Base-by-base conservation (phyloP, 2,329 filamentous ascomycete species). In the Talaromyces sp. region DNA sequence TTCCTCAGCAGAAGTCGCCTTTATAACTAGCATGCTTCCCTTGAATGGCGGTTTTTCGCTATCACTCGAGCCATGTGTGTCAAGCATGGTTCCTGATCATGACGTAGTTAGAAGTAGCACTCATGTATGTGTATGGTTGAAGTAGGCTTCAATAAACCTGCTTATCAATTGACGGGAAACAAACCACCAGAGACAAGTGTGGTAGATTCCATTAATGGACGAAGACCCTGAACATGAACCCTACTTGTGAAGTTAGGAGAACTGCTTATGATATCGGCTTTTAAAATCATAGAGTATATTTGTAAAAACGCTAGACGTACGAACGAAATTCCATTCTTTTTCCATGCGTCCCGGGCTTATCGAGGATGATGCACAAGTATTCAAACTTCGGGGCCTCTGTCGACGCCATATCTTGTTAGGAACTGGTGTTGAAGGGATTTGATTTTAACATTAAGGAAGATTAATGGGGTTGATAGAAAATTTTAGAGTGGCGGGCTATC, bases 321-420 rank as follows among this genome's bases (percentile, higher is more conserved):
- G 65, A 64, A 41, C 67, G 65, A 43, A 69, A 70, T 65, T 85
- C 82, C 27, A 89, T 74, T 58, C 88, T 80, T 79, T 88, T 88
- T 64, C 80, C 80, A 61, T 81, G 75, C 21, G 74, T 78, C 46
- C 82, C 85, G 1, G 85, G 81, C 72, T 85, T 83, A 73, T 91
- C 88, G 12, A 86, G 88, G 38, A 90, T 70, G 60, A 91, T 79
- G 66, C 88, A 86, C 41, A 91, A 81, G 79, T 86, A 91, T 72
- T 90, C 86, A 63, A 77, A 81, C 69, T 81, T 83, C 9, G 43
- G 43, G 54, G 71, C 67, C 53, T 61, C 54, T 60, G 55, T 41
- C 26, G 43, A 46, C 17, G 41, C 24, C 60, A 62, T 56, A 17
- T 27, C 41, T 24, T 24, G 21, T 8, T 46, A 4, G 9, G 9